phyloP scores from a whole-genome alignment of 306 rosid genomes.

The Acmispon strigosus region DNA sequence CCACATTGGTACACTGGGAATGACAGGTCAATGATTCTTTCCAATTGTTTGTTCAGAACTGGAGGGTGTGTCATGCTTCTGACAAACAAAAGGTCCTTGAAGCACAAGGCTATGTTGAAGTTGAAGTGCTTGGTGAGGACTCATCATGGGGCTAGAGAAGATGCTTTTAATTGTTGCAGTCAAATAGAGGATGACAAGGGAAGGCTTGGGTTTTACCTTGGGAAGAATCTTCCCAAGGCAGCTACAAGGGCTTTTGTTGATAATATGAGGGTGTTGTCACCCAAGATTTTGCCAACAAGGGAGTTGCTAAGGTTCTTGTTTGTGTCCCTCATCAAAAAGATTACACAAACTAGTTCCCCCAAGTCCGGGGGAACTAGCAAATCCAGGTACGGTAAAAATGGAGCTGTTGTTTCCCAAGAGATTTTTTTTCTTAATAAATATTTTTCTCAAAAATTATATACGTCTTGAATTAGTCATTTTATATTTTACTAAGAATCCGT shows the following conservation, averaged over 20 bases:
- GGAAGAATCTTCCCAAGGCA: slow-evolving; percentile 67
- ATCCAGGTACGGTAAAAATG: background rate
- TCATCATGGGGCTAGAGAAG: slow-evolving; percentile 79
- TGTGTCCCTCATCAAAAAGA: slow-evolving; percentile 23
- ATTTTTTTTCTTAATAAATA: too few relatives aligned
- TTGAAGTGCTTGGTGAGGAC: slow-evolving; percentile 61
- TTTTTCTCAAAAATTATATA: too few relatives aligned
- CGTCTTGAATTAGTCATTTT: too few relatives aligned
- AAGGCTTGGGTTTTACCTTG: slow-evolving; percentile 48
- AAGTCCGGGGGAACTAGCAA: slow-evolving; percentile 10
- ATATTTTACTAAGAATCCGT: too few relatives aligned
- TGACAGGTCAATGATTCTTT: slow-evolving; percentile 67
- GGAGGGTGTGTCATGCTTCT: slow-evolving; percentile 70
- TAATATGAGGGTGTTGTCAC: slow-evolving; percentile 55
- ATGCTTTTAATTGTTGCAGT: slow-evolving; percentile 56
- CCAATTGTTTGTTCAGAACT: slow-evolving; percentile 64
- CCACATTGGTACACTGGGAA: slow-evolving; percentile 88
- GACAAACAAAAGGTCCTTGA: slow-evolving; percentile 53
- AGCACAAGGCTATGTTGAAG: slow-evolving; percentile 34
- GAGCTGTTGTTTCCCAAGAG: too few relatives aligned
- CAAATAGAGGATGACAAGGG: slow-evolving; percentile 76
- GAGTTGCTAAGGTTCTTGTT: slow-evolving; percentile 54
- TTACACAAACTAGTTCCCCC: background rate
- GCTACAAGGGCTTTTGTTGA: slow-evolving; percentile 84
- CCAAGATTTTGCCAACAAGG: slow-evolving; percentile 60